phyloP scores from a whole-genome alignment of 768 basidiomycete species.

The Clavaria fumosa region DNA sequence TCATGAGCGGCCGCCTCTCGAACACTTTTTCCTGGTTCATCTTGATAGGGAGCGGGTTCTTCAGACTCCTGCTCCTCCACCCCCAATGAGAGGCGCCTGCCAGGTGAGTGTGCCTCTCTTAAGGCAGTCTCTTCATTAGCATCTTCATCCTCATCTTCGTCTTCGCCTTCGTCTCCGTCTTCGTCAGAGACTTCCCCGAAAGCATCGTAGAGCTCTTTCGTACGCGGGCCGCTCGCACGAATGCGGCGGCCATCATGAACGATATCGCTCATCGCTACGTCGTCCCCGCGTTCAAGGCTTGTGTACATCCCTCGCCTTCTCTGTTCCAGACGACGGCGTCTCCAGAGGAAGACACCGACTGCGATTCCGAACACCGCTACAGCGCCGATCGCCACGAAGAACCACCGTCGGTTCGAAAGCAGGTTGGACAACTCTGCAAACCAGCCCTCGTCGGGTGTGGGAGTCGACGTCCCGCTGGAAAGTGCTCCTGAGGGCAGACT shows the following conservation, averaged over 20 bases:
- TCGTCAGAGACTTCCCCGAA: conserved; percentile 86
- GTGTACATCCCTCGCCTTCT: conserved; percentile 45
- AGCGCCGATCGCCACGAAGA: conserved; percentile 72
- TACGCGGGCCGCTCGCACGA: conserved; percentile 31
- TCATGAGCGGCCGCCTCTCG: too few species aligned
- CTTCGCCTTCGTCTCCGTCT: conserved; percentile 70
- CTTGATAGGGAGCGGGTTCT: conserved; percentile 10
- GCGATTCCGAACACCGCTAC: conserved; percentile 62
- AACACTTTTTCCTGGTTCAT: conserved; percentile 7
- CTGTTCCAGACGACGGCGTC: conserved; percentile 34
- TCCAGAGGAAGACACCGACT: conserved; percentile 66
- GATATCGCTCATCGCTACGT: conserved; percentile 65
- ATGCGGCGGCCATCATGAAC: conserved; percentile 21
- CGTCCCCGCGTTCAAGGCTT: conserved; percentile 45
- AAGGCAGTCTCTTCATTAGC: conserved; percentile 60
- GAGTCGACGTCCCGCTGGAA: conserved; percentile 25
- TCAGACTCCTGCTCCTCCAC: conserved; percentile 51
- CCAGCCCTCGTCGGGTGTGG: conserved; percentile 71
- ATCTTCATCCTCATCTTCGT: conserved; percentile 69
- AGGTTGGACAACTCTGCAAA: conserved; percentile 66
- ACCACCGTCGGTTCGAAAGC: conserved; percentile 69
- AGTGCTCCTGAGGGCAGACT: too few species aligned
- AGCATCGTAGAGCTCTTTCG: conserved; percentile 91
- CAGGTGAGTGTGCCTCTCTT: conserved; percentile 24
- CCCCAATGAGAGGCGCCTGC: conserved; percentile 27